Conservation (phyloP, 2,329 filamentous ascomycete genomes). For the Periconia digitata region DNA sequence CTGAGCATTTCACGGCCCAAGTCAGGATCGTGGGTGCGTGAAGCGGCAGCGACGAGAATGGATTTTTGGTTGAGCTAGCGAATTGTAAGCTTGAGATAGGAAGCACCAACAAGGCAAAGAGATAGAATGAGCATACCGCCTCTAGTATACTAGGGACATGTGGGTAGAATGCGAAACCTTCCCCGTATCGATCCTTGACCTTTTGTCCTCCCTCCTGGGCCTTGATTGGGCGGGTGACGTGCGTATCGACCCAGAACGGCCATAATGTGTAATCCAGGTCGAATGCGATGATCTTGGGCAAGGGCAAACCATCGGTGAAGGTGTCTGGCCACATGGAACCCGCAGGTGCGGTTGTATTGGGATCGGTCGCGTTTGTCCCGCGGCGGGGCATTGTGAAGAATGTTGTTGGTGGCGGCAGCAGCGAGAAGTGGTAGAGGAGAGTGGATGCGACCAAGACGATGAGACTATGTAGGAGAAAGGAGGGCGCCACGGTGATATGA, state of each 20-base stretch:
- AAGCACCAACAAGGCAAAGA: not conserved
- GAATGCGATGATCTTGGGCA: conserved; percentile 85
- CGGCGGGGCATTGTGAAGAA: conserved; percentile 36
- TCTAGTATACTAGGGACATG: conserved; percentile 47
- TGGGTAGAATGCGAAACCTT: conserved; percentile 50
- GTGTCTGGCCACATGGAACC: conserved; percentile 51
- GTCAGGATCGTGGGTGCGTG: conserved; percentile 76
- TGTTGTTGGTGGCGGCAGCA: not conserved
- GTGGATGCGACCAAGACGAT: not conserved
- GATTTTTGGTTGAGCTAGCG: conserved; percentile 46
- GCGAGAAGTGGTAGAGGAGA: not conserved
- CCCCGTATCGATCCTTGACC: conserved; percentile 55
- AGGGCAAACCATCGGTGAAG: conserved; percentile 67
- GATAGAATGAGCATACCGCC: conserved; percentile 27
- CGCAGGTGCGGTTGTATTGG: conserved; percentile 35
- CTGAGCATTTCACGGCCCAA: conserved; percentile 80
- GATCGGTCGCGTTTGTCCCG: conserved; percentile 22
- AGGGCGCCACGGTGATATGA: not conserved
- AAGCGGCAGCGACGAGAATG: conserved; percentile 71
- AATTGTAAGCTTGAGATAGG: conserved; percentile 45
- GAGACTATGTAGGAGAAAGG: not conserved
- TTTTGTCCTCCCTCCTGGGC: conserved; percentile 44
- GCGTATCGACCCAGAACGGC: conserved; percentile 98
- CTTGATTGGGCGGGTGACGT: conserved; percentile 75
- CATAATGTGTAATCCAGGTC: conserved; percentile 98